These are phyloP conservation scores for Tolypocladium cylindrosporum DNA, from an alignment of 2,329 filamentous ascomycete species.

Conservation along the genomic window DNA sequence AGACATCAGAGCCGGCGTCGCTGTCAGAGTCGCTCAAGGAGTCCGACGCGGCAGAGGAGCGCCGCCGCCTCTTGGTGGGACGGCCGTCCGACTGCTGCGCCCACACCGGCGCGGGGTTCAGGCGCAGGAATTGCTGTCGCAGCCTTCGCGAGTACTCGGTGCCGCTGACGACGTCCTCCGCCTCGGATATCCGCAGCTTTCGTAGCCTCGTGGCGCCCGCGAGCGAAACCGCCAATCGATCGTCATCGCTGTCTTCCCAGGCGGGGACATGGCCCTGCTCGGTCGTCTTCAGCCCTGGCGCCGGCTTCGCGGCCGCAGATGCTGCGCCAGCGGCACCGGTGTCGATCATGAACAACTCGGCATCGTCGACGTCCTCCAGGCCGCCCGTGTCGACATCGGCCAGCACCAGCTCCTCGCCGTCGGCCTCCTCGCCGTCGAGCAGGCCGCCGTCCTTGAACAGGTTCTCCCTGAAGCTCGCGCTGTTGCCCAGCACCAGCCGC, in stretches of 20 bases:
- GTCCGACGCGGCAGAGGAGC: slow-evolving; percentile 41
- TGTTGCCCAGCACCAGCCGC: slow-evolving; percentile 78
- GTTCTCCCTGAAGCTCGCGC: slow-evolving; percentile 67
- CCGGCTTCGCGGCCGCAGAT: slow-evolving; percentile 17
- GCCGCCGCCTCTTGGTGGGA: slow-evolving; percentile 39
- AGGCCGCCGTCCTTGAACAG: slow-evolving; percentile 40
- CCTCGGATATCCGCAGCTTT: slow-evolving; percentile 71
- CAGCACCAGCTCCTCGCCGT: slow-evolving; percentile 21
- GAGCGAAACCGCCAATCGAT: slow-evolving; percentile 74
- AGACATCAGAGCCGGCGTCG: slow-evolving; percentile 49
- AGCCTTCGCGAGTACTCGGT: slow-evolving; percentile 75
- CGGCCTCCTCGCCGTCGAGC: slow-evolving; percentile 26
- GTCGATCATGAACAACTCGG: slow-evolving; percentile 79
- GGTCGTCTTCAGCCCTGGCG: slow-evolving; percentile 10
- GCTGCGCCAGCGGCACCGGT: slow-evolving; percentile 40
- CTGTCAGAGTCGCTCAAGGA: slow-evolving; percentile 44
- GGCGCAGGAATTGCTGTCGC: slow-evolving; percentile 61
- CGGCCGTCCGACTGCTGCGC: slow-evolving; percentile 39
- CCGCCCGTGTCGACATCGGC: slow-evolving; percentile 37
- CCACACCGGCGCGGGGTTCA: slow-evolving; percentile 53
- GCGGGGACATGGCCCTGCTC: slow-evolving; percentile 40
- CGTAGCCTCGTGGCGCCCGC: slow-evolving; percentile 64
- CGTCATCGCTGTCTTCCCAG: slow-evolving; percentile 96
- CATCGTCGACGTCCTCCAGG: slow-evolving; percentile 59
- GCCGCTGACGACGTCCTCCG: slow-evolving; percentile 78